Evolutionary conservation across 805 yeast genomes (phyloP), one percentile per base, ranked within the genome.

Genomic region (Candida peoriensis): DNA sequence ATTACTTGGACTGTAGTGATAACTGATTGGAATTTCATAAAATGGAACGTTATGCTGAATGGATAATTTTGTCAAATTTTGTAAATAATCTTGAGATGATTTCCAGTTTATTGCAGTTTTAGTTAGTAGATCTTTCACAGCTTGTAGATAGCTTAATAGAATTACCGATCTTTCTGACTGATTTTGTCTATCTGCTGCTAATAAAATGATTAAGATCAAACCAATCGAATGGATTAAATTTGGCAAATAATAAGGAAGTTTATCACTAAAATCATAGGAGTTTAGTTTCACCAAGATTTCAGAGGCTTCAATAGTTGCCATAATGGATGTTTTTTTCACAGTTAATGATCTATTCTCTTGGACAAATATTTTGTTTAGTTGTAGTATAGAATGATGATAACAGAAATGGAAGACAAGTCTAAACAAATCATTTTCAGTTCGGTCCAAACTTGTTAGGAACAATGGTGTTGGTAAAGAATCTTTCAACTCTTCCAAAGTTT

Each of bases 331-430:
- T 13, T 36, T 38, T 7, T 44, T 44, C 2, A 52, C 43, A 4
- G 13, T 13, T 3, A 14, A 15, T 2, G 31, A 14, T 10, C 35
- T 25, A 3, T 40, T 23, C 3, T 47, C 48, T 23, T 41, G 30
- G 3, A 52, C 24, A 21, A 52, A 51, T 4, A 48, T 24, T 37
- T 50, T 46, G 20, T 51, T 46, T 18, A 58, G 23, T 22, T 48
- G 43, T 7, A 55, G 34, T 3, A 38, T 24, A 18, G 48, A 34
- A 4, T 46, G 41, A 21, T 52, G 43, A 38, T 50, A 58, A 25
- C 48, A 49, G 20, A 58, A 43, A 12, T 52, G 48, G 26, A 58
- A 48, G 11, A 46, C 24, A 13, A 53, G 20, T 8, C 43, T 41
- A 20, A 38, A 38, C 9, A 37, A 39, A n/a, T 40, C 37, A 18